These are phyloP conservation scores for Aquilaria agallochum DNA, from an alignment of 441 rosid genomes.

Conservation along the genomic window DNA sequence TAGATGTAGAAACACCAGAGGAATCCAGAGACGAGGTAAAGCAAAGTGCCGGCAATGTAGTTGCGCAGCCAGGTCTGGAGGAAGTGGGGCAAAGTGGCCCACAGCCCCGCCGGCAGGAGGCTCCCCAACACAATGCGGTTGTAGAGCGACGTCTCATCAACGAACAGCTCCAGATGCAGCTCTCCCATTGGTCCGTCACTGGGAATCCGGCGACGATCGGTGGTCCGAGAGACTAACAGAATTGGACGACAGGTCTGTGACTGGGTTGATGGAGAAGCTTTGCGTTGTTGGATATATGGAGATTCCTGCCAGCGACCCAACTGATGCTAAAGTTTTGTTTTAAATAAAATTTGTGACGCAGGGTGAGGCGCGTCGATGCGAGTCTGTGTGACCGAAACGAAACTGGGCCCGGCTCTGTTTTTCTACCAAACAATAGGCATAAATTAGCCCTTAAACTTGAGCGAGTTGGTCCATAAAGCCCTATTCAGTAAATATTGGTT, in stretches of 20 bases:
- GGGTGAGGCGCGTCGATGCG: no score
- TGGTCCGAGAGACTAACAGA: background rate
- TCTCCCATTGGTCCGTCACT: conserved; percentile 13
- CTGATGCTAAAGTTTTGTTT: no score
- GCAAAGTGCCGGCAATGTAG: conserved; percentile 64
- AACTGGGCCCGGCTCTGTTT: no score
- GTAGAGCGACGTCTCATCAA: conserved; percentile 55
- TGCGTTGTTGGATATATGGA: conserved; percentile 3
- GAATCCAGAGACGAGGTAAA: conserved; percentile 73
- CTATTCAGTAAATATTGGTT: no score
- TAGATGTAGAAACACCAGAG: conserved; percentile 94
- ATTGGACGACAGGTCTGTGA: no score
- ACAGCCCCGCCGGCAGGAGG: conserved; percentile 46
- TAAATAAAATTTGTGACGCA: no score
- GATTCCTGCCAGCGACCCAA: conserved; percentile 1
- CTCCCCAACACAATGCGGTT: conserved; percentile 62
- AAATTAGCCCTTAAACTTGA: no score
- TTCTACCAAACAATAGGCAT: no score
- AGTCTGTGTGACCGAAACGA: no score
- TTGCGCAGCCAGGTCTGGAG: conserved; percentile 91
- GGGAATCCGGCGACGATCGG: conserved; percentile 2
- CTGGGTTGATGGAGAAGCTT: background rate
- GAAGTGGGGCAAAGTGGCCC: conserved; percentile 62
- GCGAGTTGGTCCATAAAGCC: no score
- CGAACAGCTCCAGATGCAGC: conserved; percentile 44